Conservation (phyloP, 73 alveolate species). For the Blepharisma stoltei region DNA sequence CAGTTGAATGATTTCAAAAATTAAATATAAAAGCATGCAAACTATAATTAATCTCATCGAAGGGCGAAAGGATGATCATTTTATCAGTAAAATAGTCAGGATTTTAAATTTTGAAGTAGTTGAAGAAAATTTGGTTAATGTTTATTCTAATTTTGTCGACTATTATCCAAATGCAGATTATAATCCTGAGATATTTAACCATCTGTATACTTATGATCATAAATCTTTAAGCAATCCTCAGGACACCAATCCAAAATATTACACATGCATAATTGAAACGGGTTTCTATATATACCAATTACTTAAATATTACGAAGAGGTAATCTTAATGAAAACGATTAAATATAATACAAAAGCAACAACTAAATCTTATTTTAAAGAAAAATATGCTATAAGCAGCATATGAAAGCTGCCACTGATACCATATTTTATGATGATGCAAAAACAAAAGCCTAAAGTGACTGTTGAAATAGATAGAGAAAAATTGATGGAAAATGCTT, state of each 20-base stretch:
- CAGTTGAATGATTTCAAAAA: not conserved
- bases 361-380: no score
- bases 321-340: no score
- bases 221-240: conserved; percentile 27
- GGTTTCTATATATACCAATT: conserved; percentile 72
- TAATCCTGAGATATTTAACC: conserved; percentile 22
- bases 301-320: conserved; percentile 51
- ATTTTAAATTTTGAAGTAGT: conserved; percentile 43
- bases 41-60: conserved; percentile 41
- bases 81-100: conserved; percentile 54
- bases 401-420: no score
- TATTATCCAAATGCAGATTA: conserved; percentile 33
- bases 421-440: no score
- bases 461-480: no score
- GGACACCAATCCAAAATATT: conserved; percentile 32
- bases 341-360: no score
- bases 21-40: conserved; percentile 36
- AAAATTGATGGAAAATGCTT: conserved; percentile 26
- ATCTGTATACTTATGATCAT: not conserved
- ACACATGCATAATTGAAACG: conserved; percentile 69
- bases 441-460: no score
- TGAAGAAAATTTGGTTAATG: conserved; percentile 37
- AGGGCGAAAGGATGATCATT: conserved; percentile 41
- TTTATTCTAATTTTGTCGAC: conserved; percentile 36
- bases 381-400: no score